Conservation (phyloP, 108 stramenopile species). For the Conticribra weissflogii region DNA sequence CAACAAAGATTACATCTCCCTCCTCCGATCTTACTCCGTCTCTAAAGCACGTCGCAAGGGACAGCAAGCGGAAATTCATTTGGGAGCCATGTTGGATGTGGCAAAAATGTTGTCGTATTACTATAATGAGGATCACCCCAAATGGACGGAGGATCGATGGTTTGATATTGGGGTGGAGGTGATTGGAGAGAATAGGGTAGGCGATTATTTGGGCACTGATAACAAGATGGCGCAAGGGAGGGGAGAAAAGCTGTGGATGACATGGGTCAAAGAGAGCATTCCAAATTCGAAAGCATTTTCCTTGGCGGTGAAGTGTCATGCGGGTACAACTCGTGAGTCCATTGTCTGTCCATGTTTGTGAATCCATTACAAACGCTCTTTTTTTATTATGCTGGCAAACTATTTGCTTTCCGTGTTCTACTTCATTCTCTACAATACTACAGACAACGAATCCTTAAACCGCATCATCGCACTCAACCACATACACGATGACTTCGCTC, state of each 20-base stretch:
- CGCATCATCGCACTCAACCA: conserved; percentile 34
- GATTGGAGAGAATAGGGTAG: not conserved
- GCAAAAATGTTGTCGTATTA: conserved; percentile 18
- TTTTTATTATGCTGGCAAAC: too few species aligned
- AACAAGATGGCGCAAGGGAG: not conserved
- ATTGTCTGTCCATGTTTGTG: not conserved
- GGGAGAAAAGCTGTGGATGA: conserved; percentile 18
- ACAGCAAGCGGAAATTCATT: conserved; percentile 35
- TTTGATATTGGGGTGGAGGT: conserved; percentile 24
- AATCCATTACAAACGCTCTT: not conserved
- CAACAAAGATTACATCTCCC: conserved; percentile 43
- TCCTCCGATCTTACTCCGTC: conserved; percentile 39
- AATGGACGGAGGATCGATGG: conserved; percentile 1
- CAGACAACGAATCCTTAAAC: conserved; percentile 43
- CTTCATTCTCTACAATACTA: not conserved
- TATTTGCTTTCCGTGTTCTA: too few species aligned
- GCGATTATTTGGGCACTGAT: not conserved
- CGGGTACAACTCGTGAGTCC: conserved; percentile 52
- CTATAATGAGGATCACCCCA: conserved; percentile 8
- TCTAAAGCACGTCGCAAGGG: conserved; percentile 55
- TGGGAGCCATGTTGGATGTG: conserved; percentile 45
- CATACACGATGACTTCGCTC: conserved; percentile 32
- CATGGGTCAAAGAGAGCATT: conserved; percentile 31
- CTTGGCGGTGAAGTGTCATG: conserved; percentile 51
- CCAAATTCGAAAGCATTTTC: conserved; percentile 55